Evolutionary conservation across 2,329 filamentous ascomycete genomes (phyloP).

Genomic region (Fonsecaea erecta): DNA sequence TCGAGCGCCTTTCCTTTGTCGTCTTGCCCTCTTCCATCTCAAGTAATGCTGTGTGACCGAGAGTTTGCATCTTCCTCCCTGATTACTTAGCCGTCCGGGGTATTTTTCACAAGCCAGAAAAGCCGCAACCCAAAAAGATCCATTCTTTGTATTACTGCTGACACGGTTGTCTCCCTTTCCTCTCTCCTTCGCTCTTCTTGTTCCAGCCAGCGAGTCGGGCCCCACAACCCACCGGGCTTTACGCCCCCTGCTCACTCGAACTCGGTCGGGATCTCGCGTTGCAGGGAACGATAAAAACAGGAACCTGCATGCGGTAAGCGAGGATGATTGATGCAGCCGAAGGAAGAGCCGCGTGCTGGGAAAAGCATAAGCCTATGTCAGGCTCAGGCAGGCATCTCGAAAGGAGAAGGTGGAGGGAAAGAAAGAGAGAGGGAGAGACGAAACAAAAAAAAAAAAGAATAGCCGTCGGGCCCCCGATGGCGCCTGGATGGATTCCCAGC

Average conservation of each 20-base stretch:
- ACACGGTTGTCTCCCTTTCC: too few relatives aligned
- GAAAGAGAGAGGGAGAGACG: too few relatives aligned
- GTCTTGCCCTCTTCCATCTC: not conserved
- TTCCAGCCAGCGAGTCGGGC: not conserved
- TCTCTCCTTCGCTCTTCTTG: too few relatives aligned
- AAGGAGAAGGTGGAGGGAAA: not conserved
- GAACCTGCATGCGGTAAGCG: constrained; percentile 16
- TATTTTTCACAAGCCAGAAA: too few relatives aligned
- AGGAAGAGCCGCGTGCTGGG: not conserved
- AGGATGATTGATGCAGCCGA: not conserved
- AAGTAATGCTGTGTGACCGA: not conserved
- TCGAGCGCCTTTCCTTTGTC: not conserved
- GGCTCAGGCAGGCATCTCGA: not conserved
- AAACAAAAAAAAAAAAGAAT: not conserved
- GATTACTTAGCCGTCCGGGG: not conserved
- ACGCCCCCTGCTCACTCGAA: not conserved
- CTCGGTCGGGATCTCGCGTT: not conserved
- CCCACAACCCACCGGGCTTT: not conserved
- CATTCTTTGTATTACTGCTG: not conserved
- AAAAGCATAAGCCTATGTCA: not conserved
- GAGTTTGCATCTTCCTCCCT: not conserved
- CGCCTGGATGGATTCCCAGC: not conserved
- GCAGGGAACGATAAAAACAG: not conserved
- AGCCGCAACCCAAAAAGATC: too few relatives aligned
- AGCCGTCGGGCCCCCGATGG: not conserved